Base-by-base conservation (phyloP, 73 alveolate genomes). In the Halteria grandinella region DNA sequence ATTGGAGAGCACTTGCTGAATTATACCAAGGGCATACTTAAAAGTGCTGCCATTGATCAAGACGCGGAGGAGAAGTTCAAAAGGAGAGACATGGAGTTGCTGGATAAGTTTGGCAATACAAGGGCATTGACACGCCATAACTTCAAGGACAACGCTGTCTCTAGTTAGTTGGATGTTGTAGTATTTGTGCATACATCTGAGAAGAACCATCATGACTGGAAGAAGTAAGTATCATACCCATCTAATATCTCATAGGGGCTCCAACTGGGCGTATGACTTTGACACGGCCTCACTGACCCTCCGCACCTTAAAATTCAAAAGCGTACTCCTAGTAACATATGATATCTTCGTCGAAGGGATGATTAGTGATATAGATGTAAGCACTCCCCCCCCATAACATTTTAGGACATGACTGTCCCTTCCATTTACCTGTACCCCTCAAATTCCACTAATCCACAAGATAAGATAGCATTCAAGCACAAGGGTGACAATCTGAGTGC, bases 361-460 rank as follows among this genome's bases (percentile, higher is more conserved):
- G 52, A 66, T 15, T 25, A 66, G 53, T 3, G 80, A 66, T 18
- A 66, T 66, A 8, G 80, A 66, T 20, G 80, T 60, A 60, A 60
- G n/a, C 37, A 21, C 17, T 57, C 14, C 8, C 8, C 23, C n/a
- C 29, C 5, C 14, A 14, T 37, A 3, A 60, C 40, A 10, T 14
- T 18, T 37, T 60, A 60, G 77, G 43, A 39, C 24, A 21, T 33
- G 15, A 44, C 37, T 24, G 77, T 60, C 8, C 77, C 77, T 21
- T 55, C 77, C 17, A n/a, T 60, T n/a, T 60, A 60, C 48, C 58
- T 60, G 21, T 60, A 18, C 21, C 77, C 77, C 18, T 55, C 77
- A 36, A 60, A 60, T 14, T 36, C 15, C 2, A 32, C 37, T 23
- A 40, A 55, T 37, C 60, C n/a, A 1, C 60, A 60, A 60, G n/a